phyloP scores from a whole-genome alignment of 2,329 filamentous ascomycete genomes.

The Knoxdaviesia capensis region DNA sequence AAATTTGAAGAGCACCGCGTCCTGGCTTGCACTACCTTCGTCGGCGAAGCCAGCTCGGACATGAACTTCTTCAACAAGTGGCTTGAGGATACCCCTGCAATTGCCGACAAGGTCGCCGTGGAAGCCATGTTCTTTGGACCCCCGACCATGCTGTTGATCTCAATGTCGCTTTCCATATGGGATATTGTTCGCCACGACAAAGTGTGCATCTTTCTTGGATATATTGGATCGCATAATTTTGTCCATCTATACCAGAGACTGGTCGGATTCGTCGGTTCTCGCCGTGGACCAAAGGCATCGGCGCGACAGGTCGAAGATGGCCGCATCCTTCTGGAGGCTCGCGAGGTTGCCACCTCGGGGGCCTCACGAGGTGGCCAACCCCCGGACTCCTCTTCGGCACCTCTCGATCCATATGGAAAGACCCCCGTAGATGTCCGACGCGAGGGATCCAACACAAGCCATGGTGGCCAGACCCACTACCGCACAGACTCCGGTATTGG shows the following conservation, averaged over 20 bases:
- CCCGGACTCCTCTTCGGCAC: too few relatives aligned
- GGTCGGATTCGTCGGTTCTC: conserved; percentile 16
- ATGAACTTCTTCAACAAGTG: conserved; percentile 47
- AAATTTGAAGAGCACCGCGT: conserved; percentile 42
- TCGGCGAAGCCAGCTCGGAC: conserved; percentile 42
- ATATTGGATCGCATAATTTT: conserved; percentile 48
- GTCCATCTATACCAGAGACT: conserved; percentile 41
- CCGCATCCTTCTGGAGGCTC: conserved; percentile 32
- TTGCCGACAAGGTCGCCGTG: conserved; percentile 36
- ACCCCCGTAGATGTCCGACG: neutral
- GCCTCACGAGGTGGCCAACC: too few relatives aligned
- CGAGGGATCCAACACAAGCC: neutral
- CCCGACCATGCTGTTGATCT: conserved; percentile 44
- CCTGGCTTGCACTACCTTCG: conserved; percentile 46
- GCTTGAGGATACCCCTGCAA: conserved; percentile 37
- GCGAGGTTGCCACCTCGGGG: conserved; percentile 17
- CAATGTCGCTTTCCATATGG: conserved; percentile 44
- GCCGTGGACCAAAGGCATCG: conserved; percentile 12
- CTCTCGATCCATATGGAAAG: neutral
- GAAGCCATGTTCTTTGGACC: conserved; percentile 50
- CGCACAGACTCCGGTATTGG: too few relatives aligned
- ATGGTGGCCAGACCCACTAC: too few relatives aligned
- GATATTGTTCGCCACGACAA: conserved; percentile 45
- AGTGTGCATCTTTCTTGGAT: conserved; percentile 44
- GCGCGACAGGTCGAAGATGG: conserved; percentile 35